A percentile compares a stretch with the other conserved stretches of the same genome.
phyloP scores from a whole-genome alignment of 2,329 filamentous ascomycete genomes.

The Fonsecaea multimorphosa region DNA sequence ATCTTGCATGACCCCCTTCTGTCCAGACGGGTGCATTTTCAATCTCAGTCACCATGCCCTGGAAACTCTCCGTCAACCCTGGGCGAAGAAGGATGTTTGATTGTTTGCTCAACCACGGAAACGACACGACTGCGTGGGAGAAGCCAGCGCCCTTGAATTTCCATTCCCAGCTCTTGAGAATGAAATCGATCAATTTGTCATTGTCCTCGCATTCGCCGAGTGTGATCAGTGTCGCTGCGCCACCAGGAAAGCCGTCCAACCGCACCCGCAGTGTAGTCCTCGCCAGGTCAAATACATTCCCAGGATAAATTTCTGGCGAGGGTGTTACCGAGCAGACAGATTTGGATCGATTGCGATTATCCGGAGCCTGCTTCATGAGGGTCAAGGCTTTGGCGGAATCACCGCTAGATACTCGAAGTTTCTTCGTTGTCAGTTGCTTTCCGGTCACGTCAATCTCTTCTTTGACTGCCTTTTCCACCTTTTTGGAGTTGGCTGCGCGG shows the following conservation, averaged over 20 bases:
- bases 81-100: conserved; percentile 32
- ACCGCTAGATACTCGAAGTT: conserved; percentile 8
- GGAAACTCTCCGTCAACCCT: conserved; percentile 29
- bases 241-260: conserved; percentile 27
- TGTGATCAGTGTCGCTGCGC: conserved; percentile 19
- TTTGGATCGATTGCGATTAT: conserved; percentile 1
- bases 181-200: conserved; percentile 30
- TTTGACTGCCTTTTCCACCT: conserved; percentile 28
- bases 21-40: conserved; percentile 33
- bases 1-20: conserved; percentile 15
- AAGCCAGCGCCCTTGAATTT: conserved; percentile 27
- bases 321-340: not conserved
- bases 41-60: conserved; percentile 31
- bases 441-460: conserved; percentile 22
- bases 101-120: conserved; percentile 33
- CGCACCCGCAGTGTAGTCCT: conserved; percentile 24
- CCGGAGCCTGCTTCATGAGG: not conserved
- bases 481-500: conserved; percentile 17
- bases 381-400: conserved; percentile 2
- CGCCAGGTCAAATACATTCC: conserved; percentile 12
- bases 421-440: conserved; percentile 15
- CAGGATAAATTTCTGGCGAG: not conserved
- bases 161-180: conserved; percentile 30
- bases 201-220: conserved; percentile 21
- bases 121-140: conserved; percentile 26